Percentiles rank a stretch among this genome's conserved stretches.
phyloP scores from a whole-genome alignment of 129 eudicot species.

The Scalesia atractyloides region DNA sequence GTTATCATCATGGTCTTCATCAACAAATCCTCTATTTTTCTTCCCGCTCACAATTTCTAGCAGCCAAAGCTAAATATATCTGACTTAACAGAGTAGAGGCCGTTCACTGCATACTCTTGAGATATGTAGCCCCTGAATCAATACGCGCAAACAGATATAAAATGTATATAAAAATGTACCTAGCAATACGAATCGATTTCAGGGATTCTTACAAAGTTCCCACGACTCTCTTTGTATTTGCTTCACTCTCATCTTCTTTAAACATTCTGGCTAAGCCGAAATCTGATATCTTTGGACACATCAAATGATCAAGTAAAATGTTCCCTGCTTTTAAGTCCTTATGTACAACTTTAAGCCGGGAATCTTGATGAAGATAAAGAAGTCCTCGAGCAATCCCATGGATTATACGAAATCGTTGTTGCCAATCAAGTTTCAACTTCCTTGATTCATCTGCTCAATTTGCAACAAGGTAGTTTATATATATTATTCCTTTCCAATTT shows the following conservation, averaged over 20 bases:
- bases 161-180: background rate
- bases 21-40: constrained; percentile 42
- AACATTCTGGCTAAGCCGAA: constrained; percentile 63
- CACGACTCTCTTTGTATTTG: constrained; percentile 51
- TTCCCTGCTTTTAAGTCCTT: constrained; percentile 63
- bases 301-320: constrained; percentile 43
- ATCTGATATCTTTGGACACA: constrained; percentile 58
- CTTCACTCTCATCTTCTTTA: constrained; percentile 39
- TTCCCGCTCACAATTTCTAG: constrained; percentile 46
- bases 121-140: constrained; percentile 45
- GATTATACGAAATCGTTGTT: constrained; percentile 42
- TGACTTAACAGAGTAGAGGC: constrained; percentile 39
- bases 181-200: background rate
- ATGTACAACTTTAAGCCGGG: constrained; percentile 51
- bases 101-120: constrained; percentile 48
- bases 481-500: background rate
- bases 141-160: background rate
- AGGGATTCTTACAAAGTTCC: constrained; percentile 46
- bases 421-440: constrained; percentile 43
- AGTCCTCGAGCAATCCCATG: constrained; percentile 55
- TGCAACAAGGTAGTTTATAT: background rate
- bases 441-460: constrained; percentile 29
- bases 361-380: constrained; percentile 60
- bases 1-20: constrained; percentile 33
- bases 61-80: constrained; percentile 47